Conservation (phyloP, 192 early-diverging fungal species). For the Paraglomus brasilianum region DNA sequence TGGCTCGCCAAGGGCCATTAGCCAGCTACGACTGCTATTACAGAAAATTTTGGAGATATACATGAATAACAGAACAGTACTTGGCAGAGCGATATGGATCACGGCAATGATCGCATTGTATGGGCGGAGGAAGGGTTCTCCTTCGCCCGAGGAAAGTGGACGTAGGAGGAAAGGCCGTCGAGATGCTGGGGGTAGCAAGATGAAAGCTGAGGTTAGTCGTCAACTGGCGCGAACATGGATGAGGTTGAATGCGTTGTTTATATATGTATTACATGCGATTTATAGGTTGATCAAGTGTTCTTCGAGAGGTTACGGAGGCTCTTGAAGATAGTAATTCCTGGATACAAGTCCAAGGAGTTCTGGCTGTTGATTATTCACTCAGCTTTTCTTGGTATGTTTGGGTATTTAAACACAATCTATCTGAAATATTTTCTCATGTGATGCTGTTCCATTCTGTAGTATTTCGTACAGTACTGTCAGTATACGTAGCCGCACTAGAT, state of each 20-base stretch:
- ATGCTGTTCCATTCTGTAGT: constrained; percentile 42
- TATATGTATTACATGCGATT: neutral
- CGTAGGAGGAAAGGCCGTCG: neutral
- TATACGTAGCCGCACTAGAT: constrained; percentile 87
- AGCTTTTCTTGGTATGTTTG: constrained; percentile 64
- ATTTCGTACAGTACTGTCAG: constrained; percentile 84
- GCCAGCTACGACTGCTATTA: neutral
- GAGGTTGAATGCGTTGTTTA: neutral
- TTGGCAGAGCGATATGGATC: constrained; percentile 24
- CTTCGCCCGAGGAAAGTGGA: neutral
- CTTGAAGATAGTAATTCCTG: constrained; percentile 83
- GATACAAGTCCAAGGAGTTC: constrained; percentile 80
- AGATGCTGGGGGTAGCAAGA: constrained; percentile 8
- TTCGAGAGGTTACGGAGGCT: constrained; percentile 63
- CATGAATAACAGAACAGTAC: constrained; percentile 23
- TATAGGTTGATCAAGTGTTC: constrained; percentile 54
- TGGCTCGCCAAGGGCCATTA: neutral
- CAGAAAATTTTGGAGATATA: constrained; percentile 4
- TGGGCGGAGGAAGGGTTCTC: neutral
- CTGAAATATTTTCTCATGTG: neutral
- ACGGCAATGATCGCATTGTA: constrained; percentile 8
- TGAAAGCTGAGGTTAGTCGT: constrained; percentile 38
- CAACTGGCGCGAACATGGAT: neutral
- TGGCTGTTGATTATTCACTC: constrained; percentile 82
- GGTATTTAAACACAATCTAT: neutral